Evolutionary conservation across 805 yeast genomes (phyloP), one percentile per base, ranked within the genome.

Genomic region (Starmerella floricola): DNA sequence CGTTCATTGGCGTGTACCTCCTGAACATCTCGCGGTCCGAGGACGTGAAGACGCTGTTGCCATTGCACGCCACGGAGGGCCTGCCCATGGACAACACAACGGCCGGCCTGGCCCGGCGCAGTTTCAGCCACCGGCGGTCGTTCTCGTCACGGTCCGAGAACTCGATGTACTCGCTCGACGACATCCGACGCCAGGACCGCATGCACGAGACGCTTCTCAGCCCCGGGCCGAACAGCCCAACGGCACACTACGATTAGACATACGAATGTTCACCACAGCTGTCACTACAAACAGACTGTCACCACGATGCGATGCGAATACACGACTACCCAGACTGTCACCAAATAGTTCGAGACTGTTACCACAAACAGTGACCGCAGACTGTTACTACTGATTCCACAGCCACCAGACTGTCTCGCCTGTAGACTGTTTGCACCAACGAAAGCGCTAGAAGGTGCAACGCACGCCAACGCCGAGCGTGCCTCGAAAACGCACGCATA

Each of bases 51-150:
- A 36, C 41, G 17, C 47, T 57, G 30, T 38, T 57, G 41, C 61
- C 64, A 42, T 72, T 67, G 64, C 79, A 71, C 56, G 81, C 71
- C 45, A 68, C 67, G 62, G 79, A 60, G 59, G 86, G 67, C 64
- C 80, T 74, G 56, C 94, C 95, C 24, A 63, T 85, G 68, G 94
- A 85, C 57, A 79, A 79, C 46, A 88, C 87, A 12, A 76, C 84
- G 32, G 81, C 84, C 8, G 85, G 87, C 1, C 65, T 76, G 44
- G 70, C 82, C 42, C 74, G 94, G 60, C 69, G 88, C 56, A 79
- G 88, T 3, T 69, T 85, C 67, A 51, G 71, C 36, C 13, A 67
- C 46, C 74, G 84, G 12, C 24, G 52, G 19, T 41, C 50, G 2
- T 5, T 20, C 19, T 45, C 49, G 11, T 33, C 35, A 15, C 31